These are phyloP conservation scores for Mortierella sp. DNA, from an alignment of 371 early-diverging fungal species.

Conservation along the genomic window DNA sequence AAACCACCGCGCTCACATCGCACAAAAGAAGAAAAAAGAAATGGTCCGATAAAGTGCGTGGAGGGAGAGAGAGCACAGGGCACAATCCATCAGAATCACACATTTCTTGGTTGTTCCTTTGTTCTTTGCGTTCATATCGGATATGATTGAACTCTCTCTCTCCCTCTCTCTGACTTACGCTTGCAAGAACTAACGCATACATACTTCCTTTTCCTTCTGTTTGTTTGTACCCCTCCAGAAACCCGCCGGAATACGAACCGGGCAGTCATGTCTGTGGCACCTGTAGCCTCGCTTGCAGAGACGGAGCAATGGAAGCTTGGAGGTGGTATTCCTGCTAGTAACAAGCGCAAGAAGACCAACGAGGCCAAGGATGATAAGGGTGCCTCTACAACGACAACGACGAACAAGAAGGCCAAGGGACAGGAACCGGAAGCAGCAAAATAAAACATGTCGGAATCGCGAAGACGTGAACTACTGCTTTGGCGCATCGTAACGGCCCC, in stretches of 20 bases:
- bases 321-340: neutral
- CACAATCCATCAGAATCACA: neutral
- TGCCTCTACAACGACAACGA: neutral
- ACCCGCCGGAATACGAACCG: slow-evolving; percentile 69
- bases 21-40: neutral
- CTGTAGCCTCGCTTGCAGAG: slow-evolving; percentile 36
- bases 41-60: neutral
- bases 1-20: neutral
- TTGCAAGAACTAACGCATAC: neutral
- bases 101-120: neutral
- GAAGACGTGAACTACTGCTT: too few species aligned
- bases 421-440: slow-evolving; percentile 6
- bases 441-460: neutral
- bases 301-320: slow-evolving; percentile 57
- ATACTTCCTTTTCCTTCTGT: neutral
- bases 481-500: too few species aligned
- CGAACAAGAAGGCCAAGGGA: slow-evolving; percentile 36
- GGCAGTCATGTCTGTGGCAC: slow-evolving; percentile 65
- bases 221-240: slow-evolving; percentile 56
- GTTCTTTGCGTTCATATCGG: neutral
- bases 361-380: slow-evolving; percentile 8
- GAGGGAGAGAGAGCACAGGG: neutral
- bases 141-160: neutral
- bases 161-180: neutral
- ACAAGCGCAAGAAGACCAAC: slow-evolving; percentile 35